Evolutionary conservation across 352 stramenopile genomes (phyloP).

Genomic region (Phytopythium aichiense): DNA sequence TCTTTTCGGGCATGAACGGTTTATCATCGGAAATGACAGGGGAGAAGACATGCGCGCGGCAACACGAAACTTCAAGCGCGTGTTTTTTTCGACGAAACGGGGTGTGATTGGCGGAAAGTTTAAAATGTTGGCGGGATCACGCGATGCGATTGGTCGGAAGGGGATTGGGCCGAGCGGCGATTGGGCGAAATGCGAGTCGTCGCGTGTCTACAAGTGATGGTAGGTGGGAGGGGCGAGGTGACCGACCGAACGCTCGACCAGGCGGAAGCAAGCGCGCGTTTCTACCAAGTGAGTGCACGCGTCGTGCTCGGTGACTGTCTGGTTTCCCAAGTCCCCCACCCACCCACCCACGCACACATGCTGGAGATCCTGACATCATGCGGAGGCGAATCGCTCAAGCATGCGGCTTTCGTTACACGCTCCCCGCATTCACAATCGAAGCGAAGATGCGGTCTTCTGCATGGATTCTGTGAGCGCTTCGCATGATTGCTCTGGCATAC

Average conservation of each 20-base stretch:
- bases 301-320: no score
- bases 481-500: not conserved
- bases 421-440: no score
- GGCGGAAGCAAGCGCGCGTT: not conserved
- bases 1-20: conserved; percentile 3
- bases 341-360: no score
- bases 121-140: not conserved
- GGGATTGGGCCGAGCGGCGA: not conserved
- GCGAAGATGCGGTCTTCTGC: not conserved
- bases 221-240: not conserved
- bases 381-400: no score
- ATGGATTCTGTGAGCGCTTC: not conserved
- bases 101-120: conserved; percentile 6
- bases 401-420: no score
- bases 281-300: not conserved
- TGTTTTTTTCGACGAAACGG: conserved; percentile 10
- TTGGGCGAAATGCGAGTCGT: not conserved
- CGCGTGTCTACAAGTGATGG: conserved; percentile 6
- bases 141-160: not conserved
- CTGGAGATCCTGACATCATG: no score
- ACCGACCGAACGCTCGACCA: not conserved
- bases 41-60: conserved; percentile 19
- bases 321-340: no score
- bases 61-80: conserved; percentile 24
- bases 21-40: conserved; percentile 7